Base-by-base conservation (phyloP, 1,139 yeast genomes). In the Blastobotrys ciferrii region DNA sequence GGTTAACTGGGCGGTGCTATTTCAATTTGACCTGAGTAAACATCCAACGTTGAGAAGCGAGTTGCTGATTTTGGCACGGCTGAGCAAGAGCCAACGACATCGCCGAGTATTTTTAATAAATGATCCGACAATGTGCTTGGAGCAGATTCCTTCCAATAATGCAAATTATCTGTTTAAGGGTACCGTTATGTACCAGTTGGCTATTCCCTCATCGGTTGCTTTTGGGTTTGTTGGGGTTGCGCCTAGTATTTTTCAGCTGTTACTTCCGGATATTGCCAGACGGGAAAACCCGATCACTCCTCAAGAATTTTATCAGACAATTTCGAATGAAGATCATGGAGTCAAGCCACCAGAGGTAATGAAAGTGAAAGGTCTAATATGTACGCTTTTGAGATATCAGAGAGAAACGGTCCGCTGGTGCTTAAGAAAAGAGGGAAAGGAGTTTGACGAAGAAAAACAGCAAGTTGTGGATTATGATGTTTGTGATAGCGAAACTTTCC, bases 391-490 rank as follows among this genome's bases (percentile, higher is more conserved):
- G 18, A 71, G 72, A 4, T 87, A 82, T 54, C 95, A 87, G 60
- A 69, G 74, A 4, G 78, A 76, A 45, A 75, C 92, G 0, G 77
- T 87, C 0, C 64, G 72, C 20, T 87, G 95, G 95, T 69, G 84
- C 55, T 63, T 87, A 4, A 55, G 67, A 0, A 74, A 73, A 53
- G 95, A 87, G 60, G 78, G 82, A 30, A 76, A 74, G n/a, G 47
- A 51, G 4, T 72, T 77, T 49, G 67, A 72, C 47, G 57, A 58
- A 11, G 54, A 60, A 18, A 62, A 55, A 17, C 17, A 32, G n/a
- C 28, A 18, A 5, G 6, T 13, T 12, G 41, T 35, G 2, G 33
- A 18, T 2, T 23, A 18, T n/a, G 32, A 25, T 7, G 2, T 40
- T 15, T 20, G 11, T 19, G 28, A 4, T 7, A 4, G 15, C 3